phyloP scores from a whole-genome alignment of 768 basidiomycete genomes.

The Tricholoma flavovirens region DNA sequence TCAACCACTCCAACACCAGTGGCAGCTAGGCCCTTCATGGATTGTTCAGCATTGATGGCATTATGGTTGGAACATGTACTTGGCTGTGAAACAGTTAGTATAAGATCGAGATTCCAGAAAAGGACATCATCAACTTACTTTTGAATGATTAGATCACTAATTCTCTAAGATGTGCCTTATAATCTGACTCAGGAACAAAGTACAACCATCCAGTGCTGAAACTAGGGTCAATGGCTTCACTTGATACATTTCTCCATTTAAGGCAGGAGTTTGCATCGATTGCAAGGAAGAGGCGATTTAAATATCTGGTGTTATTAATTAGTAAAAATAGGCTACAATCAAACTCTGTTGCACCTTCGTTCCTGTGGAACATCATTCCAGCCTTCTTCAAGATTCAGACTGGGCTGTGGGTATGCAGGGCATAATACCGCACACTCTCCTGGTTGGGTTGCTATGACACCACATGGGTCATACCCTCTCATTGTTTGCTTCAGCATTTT shows the following conservation, averaged over 20 bases:
- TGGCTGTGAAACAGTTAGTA: background rate
- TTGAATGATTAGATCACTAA: constrained; percentile 8
- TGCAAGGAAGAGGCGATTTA: constrained; percentile 5
- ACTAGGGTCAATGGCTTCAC: background rate
- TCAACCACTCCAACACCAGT: constrained; percentile 3
- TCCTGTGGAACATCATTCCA: too few relatives aligned
- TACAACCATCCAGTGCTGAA: too few relatives aligned
- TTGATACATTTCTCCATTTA: background rate
- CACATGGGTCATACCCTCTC: constrained; percentile 20
- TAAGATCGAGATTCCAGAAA: background rate
- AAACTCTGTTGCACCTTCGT: background rate
- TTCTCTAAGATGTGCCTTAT: constrained; percentile 10
- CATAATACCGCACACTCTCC: constrained; percentile 21
- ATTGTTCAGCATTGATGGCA: background rate
- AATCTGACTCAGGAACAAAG: constrained; percentile 10
- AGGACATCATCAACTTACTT: constrained; percentile 1
- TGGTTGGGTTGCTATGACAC: constrained; percentile 6
- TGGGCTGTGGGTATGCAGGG: constrained; percentile 23
- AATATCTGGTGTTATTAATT: background rate
- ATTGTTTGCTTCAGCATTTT: constrained; percentile 21
- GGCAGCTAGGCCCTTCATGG: too few relatives aligned
- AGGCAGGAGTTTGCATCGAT: too few relatives aligned
- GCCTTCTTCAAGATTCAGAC: too few relatives aligned
- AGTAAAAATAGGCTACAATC: background rate
- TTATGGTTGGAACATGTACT: constrained; percentile 1